Evolutionary conservation across 164 flowering plant genomes (phyloP), one percentile per base, ranked within the genome.

Genomic region (Vitis rupestris): DNA sequence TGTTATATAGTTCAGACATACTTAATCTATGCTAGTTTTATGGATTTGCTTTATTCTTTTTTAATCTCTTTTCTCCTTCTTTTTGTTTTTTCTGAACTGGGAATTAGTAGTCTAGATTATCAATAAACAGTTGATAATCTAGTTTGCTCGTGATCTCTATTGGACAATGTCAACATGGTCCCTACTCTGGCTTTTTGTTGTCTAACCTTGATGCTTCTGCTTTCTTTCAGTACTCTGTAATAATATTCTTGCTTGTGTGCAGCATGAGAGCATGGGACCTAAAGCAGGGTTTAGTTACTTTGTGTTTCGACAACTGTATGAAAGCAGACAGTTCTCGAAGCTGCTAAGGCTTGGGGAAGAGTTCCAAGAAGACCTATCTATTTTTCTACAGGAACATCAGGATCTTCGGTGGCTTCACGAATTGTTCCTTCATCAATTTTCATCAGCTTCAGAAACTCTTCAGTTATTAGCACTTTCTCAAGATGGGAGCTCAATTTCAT

Each of bases 391-490:
- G 85, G 82, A 80, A 57, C 92, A 93, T 59, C 81, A 56, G 11
- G 85, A 91, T 79, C 93, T 95, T 8, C 78, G 83, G 69, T 95
- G 99, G 99, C 97, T 95, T 78, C 99, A 95, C 76, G 89, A 93
- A 74, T 55, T 93, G 60, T 91, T 83, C 75, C 85, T 93, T 62
- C 85, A 88, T 78, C 91, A 86, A 67, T 95, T 89, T 81, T 85
- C 92, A 11, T 76, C 81, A 61, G 98, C 99, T 69, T 90, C 99
- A 62, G 91, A 86, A 73, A 91, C 98, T 69, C 97, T 93, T 76
- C 98, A 93, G 80, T 72, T 31, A 19, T 78, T 91, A 64, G 96
- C 99, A 63, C 88, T 93, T 67, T 84, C 89, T 72, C 84, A 85
- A 73, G 84, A 82, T 68, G 82, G 81, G 49, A 63, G 30, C 52